phyloP scores from a whole-genome alignment of 2,329 filamentous ascomycete species.

The Pseudogymnoascus sp. region DNA sequence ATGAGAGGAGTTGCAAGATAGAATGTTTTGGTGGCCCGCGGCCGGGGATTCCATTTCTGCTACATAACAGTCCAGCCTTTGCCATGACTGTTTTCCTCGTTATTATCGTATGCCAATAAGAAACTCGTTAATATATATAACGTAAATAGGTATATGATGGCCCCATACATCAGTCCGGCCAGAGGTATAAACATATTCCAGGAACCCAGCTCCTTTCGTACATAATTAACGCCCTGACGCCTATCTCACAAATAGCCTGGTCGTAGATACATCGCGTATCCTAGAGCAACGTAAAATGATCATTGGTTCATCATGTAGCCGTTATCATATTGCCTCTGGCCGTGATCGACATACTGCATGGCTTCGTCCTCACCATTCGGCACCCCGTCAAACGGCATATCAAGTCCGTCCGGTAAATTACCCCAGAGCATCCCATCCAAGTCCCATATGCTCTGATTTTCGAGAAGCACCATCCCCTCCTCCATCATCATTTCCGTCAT shows the following conservation, averaged over 20 bases:
- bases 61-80: not conserved
- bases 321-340: not conserved
- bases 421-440: constrained; percentile 49
- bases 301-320: constrained; percentile 1
- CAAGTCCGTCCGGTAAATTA: constrained; percentile 32
- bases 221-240: not conserved
- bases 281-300: not conserved
- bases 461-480: constrained; percentile 45
- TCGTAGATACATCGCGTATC: not conserved
- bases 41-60: not conserved
- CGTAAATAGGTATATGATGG: not conserved
- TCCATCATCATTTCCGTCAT: constrained; percentile 39
- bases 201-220: not conserved
- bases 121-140: not conserved
- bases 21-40: not conserved
- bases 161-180: not conserved
- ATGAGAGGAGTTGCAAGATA: too few species aligned
- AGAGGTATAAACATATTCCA: not conserved
- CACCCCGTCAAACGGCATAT: constrained; percentile 27
- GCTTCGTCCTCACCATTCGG: constrained; percentile 9
- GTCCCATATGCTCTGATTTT: constrained; percentile 48
- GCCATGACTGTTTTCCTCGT: not conserved
- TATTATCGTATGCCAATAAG: not conserved
- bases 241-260: not conserved
- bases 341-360: not conserved